A percentile compares a stretch with the other conserved stretches of the same genome.
Evolutionary conservation across 257 asterid genomes (phyloP).

Genomic region (Ocimum tenuiflorum): DNA sequence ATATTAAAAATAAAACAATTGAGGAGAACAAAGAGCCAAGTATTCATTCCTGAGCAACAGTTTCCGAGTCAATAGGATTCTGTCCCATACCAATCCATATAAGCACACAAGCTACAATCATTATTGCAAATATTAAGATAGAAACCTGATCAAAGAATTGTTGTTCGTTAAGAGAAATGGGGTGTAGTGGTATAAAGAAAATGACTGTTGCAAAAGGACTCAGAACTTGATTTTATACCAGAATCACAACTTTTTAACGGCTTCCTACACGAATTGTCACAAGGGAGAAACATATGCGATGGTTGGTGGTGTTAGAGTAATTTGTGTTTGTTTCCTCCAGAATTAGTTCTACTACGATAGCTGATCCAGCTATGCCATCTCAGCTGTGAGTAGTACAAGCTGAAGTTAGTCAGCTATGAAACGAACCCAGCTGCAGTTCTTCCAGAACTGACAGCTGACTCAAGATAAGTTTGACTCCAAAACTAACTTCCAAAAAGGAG

Average conservation of each 20-base stretch:
- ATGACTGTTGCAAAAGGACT: not conserved
- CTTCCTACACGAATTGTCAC: constrained; percentile 50
- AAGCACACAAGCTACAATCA: constrained; percentile 55
- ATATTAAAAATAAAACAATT: not conserved
- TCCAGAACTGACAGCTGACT: no score
- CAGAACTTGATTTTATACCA: constrained; percentile 40
- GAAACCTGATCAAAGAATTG: constrained; percentile 44
- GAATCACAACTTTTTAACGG: constrained; percentile 73
- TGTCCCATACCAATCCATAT: constrained; percentile 72
- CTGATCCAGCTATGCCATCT: no score
- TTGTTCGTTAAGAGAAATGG: constrained; percentile 12
- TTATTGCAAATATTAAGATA: constrained; percentile 44
- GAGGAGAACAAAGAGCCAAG: constrained; percentile 9
- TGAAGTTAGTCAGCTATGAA: no score
- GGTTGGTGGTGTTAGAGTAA: constrained; percentile 26
- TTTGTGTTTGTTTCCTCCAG: constrained; percentile 48
- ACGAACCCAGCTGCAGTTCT: no score
- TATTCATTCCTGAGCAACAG: constrained; percentile 68
- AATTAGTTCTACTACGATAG: no score
- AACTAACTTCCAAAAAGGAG: no score
- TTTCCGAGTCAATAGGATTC: constrained; percentile 49
- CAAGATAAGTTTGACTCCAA: no score
- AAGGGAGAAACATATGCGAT: constrained; percentile 49
- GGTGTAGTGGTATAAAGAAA: constrained; percentile 6
- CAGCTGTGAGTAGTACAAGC: no score